These are phyloP conservation scores for Xylaria sp. DNA, from an alignment of 2,329 filamentous ascomycete species.

Conservation along the genomic window DNA sequence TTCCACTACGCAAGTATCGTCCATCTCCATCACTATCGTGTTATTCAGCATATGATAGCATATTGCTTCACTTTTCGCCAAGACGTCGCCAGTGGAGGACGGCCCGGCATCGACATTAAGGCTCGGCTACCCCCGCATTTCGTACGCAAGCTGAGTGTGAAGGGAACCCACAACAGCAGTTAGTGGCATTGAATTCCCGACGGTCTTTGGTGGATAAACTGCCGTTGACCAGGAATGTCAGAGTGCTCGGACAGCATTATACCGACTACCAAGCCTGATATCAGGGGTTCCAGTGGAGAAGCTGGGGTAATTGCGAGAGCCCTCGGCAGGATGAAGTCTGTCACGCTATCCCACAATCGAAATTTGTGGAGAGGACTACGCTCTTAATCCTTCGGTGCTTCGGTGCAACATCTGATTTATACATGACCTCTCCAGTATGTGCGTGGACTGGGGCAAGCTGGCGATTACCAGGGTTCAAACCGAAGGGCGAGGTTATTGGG, in stretches of 20 bases:
- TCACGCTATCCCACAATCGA: background rate
- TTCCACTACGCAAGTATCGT: background rate
- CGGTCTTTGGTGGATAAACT: constrained; percentile 27
- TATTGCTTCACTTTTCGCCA: constrained; percentile 3
- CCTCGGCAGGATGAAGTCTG: background rate
- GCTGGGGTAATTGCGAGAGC: background rate
- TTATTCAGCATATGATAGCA: background rate
- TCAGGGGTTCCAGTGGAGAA: background rate
- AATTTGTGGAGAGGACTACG: background rate
- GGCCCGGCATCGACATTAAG: background rate
- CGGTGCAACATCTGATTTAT: constrained; percentile 2
- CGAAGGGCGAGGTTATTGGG: background rate
- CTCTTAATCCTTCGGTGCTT: constrained; percentile 7
- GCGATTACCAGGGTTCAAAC: background rate
- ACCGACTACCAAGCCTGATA: constrained; percentile 5
- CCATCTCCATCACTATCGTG: background rate
- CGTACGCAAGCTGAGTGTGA: background rate
- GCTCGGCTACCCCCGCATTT: constrained; percentile 17
- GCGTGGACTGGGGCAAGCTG: background rate
- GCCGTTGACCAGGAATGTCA: background rate
- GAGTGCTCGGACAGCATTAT: constrained; percentile 18
- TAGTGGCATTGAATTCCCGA: background rate
- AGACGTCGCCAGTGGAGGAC: background rate
- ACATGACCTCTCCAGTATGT: too few species aligned
- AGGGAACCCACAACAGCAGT: background rate